Evolutionary conservation across 2,329 filamentous ascomycete genomes (phyloP).

Genomic region (Ophiostoma pallidulum): DNA sequence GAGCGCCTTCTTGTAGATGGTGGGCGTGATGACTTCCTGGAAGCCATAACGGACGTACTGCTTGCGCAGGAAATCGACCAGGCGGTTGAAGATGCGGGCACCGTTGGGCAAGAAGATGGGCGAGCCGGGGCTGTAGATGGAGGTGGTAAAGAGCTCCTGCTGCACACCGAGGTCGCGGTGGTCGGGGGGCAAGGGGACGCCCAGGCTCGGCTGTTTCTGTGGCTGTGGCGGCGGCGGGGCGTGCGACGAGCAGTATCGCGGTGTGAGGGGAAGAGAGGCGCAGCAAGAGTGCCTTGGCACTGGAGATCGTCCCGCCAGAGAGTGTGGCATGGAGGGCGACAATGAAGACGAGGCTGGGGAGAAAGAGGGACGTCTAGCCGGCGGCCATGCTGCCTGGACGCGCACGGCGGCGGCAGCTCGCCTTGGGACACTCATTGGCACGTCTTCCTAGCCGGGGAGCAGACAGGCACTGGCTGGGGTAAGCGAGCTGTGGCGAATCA

Average conservation of each 20-base stretch:
- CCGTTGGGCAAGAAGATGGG: conserved; percentile 79
- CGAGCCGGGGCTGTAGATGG: conserved; percentile 72
- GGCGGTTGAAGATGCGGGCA: conserved; percentile 71
- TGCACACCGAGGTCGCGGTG: conserved; percentile 51
- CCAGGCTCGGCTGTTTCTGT: conserved; percentile 6
- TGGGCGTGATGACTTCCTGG: conserved; percentile 80
- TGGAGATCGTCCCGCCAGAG: background rate
- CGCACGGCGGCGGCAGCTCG: conserved; percentile 15
- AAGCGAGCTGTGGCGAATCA: no score
- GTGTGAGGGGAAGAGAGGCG: background rate
- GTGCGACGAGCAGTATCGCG: conserved; percentile 24
- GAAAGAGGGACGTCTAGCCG: background rate
- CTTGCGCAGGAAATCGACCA: conserved; percentile 70
- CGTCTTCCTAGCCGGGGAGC: no score
- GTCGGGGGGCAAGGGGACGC: conserved; percentile 32
- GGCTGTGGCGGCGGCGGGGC: conserved; percentile 16
- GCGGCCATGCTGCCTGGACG: background rate
- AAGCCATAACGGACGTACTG: conserved; percentile 82
- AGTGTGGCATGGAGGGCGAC: background rate
- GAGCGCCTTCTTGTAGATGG: conserved; percentile 79
- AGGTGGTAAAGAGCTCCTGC: conserved; percentile 72
- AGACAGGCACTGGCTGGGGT: no score
- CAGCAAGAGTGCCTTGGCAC: background rate
- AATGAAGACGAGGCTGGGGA: background rate
- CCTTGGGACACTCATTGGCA: no score